These are phyloP conservation scores for Agaricus blazei DNA, from an alignment of 768 basidiomycete genomes.

Conservation along the genomic window DNA sequence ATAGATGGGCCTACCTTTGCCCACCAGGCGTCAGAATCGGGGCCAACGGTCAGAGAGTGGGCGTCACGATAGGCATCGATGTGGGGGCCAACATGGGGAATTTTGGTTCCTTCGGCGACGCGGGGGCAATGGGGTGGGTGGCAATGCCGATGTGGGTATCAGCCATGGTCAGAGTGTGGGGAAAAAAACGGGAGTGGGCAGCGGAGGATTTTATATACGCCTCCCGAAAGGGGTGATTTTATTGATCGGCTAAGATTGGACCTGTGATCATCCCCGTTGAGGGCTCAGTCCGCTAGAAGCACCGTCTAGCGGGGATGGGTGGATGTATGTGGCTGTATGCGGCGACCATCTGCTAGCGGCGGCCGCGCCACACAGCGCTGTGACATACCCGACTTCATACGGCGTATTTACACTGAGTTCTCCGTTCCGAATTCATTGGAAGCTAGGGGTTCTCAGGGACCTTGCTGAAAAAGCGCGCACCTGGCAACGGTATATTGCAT, in stretches of 20 bases:
- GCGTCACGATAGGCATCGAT: conserved; percentile 65
- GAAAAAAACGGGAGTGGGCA: conserved; percentile 9
- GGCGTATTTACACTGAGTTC: too few relatives aligned
- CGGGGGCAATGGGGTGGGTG: conserved; percentile 74
- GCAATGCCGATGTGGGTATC: conserved; percentile 27
- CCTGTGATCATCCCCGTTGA: not conserved
- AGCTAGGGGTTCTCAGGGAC: too few relatives aligned
- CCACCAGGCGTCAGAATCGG: conserved; percentile 86
- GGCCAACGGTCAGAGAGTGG: conserved; percentile 70
- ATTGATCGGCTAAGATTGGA: conserved; percentile 7
- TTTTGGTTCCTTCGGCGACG: conserved; percentile 53
- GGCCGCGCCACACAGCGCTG: too few relatives aligned
- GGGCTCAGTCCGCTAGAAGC: too few relatives aligned
- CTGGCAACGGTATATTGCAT: too few relatives aligned
- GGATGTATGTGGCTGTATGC: too few relatives aligned
- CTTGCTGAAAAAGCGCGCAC: too few relatives aligned
- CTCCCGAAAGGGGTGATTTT: not conserved
- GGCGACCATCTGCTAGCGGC: too few relatives aligned
- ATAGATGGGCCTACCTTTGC: conserved; percentile 47
- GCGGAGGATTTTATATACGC: not conserved
- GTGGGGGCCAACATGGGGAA: conserved; percentile 76
- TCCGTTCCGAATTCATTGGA: too few relatives aligned
- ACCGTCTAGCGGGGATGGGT: too few relatives aligned
- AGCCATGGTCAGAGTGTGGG: conserved; percentile 29
- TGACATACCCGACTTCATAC: too few relatives aligned